Evolutionary conservation across 345 rosid species (phyloP), one percentile per base, ranked within the genome.

Genomic region (Luvunga scandens): DNA sequence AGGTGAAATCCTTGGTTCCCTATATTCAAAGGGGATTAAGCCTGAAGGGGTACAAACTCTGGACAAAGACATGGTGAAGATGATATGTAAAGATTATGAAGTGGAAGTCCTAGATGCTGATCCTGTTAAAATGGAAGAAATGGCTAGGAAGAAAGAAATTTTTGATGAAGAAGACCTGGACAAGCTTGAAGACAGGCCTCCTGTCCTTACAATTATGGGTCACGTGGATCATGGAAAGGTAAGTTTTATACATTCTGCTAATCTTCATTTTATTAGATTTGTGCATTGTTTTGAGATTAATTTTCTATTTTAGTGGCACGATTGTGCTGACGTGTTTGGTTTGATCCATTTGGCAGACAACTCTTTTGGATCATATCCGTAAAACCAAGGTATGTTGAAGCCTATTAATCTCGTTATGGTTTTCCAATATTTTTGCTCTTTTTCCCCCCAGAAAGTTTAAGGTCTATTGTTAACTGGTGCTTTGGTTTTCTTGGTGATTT

Each of bases 141-240:
- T 92, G 98, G 99, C 98, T 71, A 92, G 79, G 81, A 96, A 94
- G 88, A 91, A 72, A 73, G 97, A 94, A 83, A 88, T 86, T 70
- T 57, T 96, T 68, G 98, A 96, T 88, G 94, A 90, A 77, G 97
- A 90, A 57, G 98, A 96, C 85, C 81, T 90, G 85, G 99, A 88
- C 88, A 93, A 94, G 79, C 89, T 96, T 48, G 91, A 86, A 85
- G 91, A 89, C 66, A 92, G 99, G 74, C 98, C 99, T 83, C 99
- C 99, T 80, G 97, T 96, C 71, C 91, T 96, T 78, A 96, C 99
- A n/a, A 96, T 96, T 78, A 96, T 96, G 99, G 99, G 99, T 81
- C 99, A 96, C 81, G 99, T 96, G 27, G 99, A 96, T 84, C 99
- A 96, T 70, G 99, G 99, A 83, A 96, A 96, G 93, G 99, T 90